These are phyloP conservation scores for Maudiozyma bulderi DNA, from an alignment of 805 yeast genomes.

Conservation along the genomic window DNA sequence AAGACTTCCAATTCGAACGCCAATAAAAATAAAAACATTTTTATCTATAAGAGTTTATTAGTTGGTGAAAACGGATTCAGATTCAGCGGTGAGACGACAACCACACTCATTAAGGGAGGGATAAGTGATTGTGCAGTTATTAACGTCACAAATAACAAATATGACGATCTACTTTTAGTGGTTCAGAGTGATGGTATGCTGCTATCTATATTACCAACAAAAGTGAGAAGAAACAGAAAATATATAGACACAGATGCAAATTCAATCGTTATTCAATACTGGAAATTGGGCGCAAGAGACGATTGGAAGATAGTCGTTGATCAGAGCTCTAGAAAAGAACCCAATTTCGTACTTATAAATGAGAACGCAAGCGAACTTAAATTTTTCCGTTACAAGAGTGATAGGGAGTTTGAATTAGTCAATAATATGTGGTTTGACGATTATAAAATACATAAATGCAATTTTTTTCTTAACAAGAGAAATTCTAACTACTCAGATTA, in stretches of 20 bases:
- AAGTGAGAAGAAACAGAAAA: neutral
- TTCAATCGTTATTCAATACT: constrained; percentile 14
- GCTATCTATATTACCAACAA: constrained; percentile 8
- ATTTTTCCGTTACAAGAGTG: constrained; percentile 14
- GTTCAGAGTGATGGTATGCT: constrained; percentile 12
- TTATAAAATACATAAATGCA: constrained; percentile 9
- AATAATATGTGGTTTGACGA: constrained; percentile 17
- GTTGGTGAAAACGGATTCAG: constrained; percentile 11
- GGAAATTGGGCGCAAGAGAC: constrained; percentile 12
- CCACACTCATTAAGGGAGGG: constrained; percentile 7
- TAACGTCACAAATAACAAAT: neutral
- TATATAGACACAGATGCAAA: neutral
- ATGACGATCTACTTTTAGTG: constrained; percentile 9
- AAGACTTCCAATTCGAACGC: too few species aligned
- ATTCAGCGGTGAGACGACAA: constrained; percentile 7
- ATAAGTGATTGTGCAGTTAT: constrained; percentile 13
- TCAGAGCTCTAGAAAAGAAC: constrained; percentile 3
- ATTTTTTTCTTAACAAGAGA: constrained; percentile 8
- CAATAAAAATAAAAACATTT: too few species aligned
- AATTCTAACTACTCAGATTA: neutral
- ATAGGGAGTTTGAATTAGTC: constrained; percentile 11
- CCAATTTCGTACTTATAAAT: constrained; percentile 11
- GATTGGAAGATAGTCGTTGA: constrained; percentile 13
- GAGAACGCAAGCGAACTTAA: constrained; percentile 11
- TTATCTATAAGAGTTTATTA: constrained; percentile 5